These are phyloP conservation scores for Coelastrella sp. DNA, from an alignment of 139 green algal species.

Conservation along the genomic window DNA sequence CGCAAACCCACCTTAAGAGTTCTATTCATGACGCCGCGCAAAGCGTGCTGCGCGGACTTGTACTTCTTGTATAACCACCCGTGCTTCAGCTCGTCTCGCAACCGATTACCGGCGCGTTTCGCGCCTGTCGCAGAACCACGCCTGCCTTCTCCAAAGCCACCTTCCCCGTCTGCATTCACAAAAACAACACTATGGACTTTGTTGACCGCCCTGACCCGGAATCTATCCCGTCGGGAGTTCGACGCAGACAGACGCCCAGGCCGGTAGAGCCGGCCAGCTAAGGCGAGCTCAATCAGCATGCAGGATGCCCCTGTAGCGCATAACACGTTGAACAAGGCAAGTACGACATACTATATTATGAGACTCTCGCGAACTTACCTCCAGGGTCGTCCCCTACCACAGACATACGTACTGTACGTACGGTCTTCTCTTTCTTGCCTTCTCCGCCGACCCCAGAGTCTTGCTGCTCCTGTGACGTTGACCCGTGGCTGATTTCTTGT, in stretches of 20 bases:
- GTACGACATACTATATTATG: neutral
- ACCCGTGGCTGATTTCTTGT: too few species aligned
- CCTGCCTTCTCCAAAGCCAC: too few species aligned
- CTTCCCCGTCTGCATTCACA: too few species aligned
- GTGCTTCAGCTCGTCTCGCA: neutral
- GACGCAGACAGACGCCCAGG: too few species aligned
- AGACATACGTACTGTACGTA: slow-evolving; percentile 18
- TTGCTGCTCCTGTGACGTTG: neutral
- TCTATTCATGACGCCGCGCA: neutral
- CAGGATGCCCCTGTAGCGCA: too few species aligned
- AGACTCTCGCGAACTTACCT: too few species aligned
- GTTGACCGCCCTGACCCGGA: too few species aligned
- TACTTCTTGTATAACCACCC: neutral
- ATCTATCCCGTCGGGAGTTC: too few species aligned
- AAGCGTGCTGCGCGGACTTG: neutral
- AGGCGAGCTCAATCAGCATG: too few species aligned
- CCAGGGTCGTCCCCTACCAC: neutral
- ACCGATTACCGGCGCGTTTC: neutral
- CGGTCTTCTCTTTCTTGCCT: slow-evolving; percentile 29
- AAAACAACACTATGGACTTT: too few species aligned
- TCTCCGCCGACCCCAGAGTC: neutral
- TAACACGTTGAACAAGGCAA: neutral
- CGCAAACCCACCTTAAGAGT: neutral
- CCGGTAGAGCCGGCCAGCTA: too few species aligned
- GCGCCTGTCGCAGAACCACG: neutral